Evolutionary conservation across 805 yeast genomes (phyloP), one percentile per base, ranked within the genome.

Genomic region (Starmerella asiatica): DNA sequence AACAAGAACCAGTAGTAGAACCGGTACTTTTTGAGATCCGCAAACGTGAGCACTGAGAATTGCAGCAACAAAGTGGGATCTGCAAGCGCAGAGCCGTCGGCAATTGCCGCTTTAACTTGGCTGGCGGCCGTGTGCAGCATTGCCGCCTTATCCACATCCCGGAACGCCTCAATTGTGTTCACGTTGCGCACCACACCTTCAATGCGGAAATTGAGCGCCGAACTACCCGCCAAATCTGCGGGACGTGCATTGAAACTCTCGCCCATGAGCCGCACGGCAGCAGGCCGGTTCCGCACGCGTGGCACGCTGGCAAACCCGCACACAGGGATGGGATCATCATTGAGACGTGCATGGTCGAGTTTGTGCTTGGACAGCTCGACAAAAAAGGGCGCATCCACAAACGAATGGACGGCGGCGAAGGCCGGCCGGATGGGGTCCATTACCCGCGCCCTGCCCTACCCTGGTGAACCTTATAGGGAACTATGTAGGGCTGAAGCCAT

Each of bases 1-100:
- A 74, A 75, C 14, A 83, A 79, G 47, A 82, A 70, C 98, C 99
- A 93, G 59, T 91, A 86, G 53, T 71, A 79, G 55, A 79, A 88
- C 53, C 71, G 76, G 63, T 80, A 86, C 60, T 80, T 83, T 57
- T 91, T 91, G 55, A 91, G 68, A 58, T 91, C 98, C 1, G 93
- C 79, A 60, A 76, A 91, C 31, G 85, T 68, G 21, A 86, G 61
- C 1, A 81, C 49, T 4, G 61, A 58, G 47, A 78, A 75, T 7
- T 55, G 49, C 12, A 62, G 51, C 21, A 76, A 55, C 4, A 58
- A 20, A 0, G 63, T 51, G 0, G 78, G 75, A 36, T 67, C 54
- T 1, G 49, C 34, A 2, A 69, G 47, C 3, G 63, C 59, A 0
- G 57, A 47, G 21, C 60, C 60, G 14, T 63, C 56, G 9, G 40